phyloP scores from a whole-genome alignment of 2,329 filamentous ascomycete genomes.

The Penicillium nordicum region DNA sequence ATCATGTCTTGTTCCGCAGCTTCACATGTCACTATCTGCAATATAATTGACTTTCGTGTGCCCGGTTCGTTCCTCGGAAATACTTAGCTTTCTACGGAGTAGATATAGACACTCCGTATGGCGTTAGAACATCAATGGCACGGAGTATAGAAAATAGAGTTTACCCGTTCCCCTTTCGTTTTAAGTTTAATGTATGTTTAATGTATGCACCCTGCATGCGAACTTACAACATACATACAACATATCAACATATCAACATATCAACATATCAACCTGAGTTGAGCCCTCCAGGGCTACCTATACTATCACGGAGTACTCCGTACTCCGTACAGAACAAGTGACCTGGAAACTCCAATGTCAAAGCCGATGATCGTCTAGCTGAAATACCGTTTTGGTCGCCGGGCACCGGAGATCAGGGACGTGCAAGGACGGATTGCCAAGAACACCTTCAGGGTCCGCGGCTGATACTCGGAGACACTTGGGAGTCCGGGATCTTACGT shows the following conservation, averaged over 20 bases:
- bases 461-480: slow-evolving; percentile 13
- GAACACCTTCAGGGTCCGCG: slow-evolving; percentile 19
- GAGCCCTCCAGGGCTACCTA: neutral
- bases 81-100: neutral
- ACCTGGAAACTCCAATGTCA: neutral
- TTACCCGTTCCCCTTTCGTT: neutral
- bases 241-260: neutral
- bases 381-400: neutral
- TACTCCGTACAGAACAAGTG: neutral
- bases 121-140: neutral
- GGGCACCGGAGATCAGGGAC: slow-evolving; percentile 13
- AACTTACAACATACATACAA: neutral
- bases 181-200: neutral
- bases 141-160: neutral
- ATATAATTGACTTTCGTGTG: slow-evolving; percentile 17
- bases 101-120: neutral
- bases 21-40: slow-evolving; percentile 8
- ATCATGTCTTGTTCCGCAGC: neutral
- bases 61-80: slow-evolving; percentile 10
- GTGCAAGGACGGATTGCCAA: slow-evolving; percentile 13
- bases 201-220: neutral
- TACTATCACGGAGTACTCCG: neutral
- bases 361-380: neutral
- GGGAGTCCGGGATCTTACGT: neutral
- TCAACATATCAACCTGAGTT: neutral